A percentile compares a stretch with the other conserved stretches of the same genome.
These are phyloP conservation scores for Dendrobium nobile DNA, from an alignment of 106 monocot species.

Conservation along the genomic window DNA sequence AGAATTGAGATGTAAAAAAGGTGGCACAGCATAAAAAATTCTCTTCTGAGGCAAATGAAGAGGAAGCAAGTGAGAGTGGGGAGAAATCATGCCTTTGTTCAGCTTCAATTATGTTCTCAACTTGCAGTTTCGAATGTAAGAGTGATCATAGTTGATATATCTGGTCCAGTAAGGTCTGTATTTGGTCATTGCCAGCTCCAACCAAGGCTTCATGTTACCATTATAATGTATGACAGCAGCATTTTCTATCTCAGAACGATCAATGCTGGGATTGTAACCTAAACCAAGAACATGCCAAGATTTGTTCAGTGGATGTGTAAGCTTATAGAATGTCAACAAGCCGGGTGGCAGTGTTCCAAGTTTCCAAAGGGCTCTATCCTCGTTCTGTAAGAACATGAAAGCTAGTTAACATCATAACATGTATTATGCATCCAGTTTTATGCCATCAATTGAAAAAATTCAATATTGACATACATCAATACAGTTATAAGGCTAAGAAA, in stretches of 20 bases:
- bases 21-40: not conserved
- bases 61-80: not conserved
- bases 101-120: conserved; percentile 14
- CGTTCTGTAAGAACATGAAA: conserved; percentile 29
- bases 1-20: not conserved
- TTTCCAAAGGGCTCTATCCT: conserved; percentile 59
- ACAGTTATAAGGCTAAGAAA: not conserved
- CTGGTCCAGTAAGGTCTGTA: conserved; percentile 64
- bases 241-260: conserved; percentile 50
- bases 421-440: not conserved
- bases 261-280: conserved; percentile 69
- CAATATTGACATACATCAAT: not conserved
- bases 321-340: conserved; percentile 53
- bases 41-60: not conserved
- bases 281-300: conserved; percentile 74
- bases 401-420: not conserved
- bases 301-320: conserved; percentile 55
- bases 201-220: conserved; percentile 78
- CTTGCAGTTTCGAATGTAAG: conserved; percentile 44
- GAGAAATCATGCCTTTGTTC: not conserved
- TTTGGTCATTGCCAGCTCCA: conserved; percentile 64
- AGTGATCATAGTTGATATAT: conserved; percentile 60
- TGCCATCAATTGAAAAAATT: not conserved
- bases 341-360: conserved; percentile 71
- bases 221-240: conserved; percentile 69